These are phyloP conservation scores for Cymodocea nodosa DNA, from an alignment of 116 monocot genomes.

Conservation along the genomic window DNA sequence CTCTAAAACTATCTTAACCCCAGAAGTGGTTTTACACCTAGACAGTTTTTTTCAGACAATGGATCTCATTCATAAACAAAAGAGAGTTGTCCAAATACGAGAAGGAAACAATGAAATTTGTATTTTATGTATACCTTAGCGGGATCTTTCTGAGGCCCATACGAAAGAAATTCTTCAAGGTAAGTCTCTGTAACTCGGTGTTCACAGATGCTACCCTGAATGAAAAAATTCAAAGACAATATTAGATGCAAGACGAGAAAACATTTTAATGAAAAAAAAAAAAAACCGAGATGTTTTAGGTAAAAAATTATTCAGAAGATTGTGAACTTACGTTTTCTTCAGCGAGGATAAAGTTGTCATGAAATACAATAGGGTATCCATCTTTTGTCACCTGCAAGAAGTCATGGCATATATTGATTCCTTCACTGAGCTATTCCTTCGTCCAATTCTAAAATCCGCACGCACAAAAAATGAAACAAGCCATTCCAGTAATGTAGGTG, in stretches of 20 bases:
- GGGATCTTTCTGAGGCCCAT: slow-evolving; percentile 58
- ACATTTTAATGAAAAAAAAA: neutral
- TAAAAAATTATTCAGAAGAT: neutral
- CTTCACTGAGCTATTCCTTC: slow-evolving; percentile 10
- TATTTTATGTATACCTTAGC: slow-evolving; percentile 21
- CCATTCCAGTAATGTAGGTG: neutral
- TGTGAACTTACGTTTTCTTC: slow-evolving; percentile 48
- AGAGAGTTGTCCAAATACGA: neutral
- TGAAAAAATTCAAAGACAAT: neutral
- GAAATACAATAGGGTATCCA: slow-evolving; percentile 69
- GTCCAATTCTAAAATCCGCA: neutral
- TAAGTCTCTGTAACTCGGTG: slow-evolving; percentile 48
- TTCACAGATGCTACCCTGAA: slow-evolving; percentile 44
- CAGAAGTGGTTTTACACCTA: too few species aligned
- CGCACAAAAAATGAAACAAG: neutral
- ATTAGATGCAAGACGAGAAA: neutral
- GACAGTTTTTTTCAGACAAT: too few species aligned
- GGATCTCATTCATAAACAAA: neutral
- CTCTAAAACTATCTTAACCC: too few species aligned
- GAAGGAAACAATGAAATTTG: neutral
- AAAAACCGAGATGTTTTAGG: too few species aligned
- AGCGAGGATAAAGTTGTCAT: slow-evolving; percentile 61
- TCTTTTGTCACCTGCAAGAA: slow-evolving; percentile 82
- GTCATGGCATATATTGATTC: slow-evolving; percentile 17
- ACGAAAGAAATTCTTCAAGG: slow-evolving; percentile 69